These are phyloP conservation scores for Myxozyma geophila DNA, from an alignment of 805 yeast species.

Conservation along the genomic window DNA sequence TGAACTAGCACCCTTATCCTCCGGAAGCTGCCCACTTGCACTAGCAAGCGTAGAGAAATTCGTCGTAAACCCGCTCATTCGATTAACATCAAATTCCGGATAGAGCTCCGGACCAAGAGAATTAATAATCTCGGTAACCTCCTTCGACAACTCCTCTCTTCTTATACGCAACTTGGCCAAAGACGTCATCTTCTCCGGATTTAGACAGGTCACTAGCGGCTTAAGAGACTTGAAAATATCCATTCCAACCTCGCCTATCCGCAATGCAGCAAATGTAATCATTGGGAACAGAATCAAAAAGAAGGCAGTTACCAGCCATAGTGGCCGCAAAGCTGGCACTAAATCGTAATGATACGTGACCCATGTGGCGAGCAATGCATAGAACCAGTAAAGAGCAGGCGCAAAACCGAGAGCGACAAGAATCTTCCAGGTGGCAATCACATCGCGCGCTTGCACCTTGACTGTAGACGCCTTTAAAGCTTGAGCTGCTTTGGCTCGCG, in stretches of 20 bases:
- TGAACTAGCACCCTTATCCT: no score
- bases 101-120: constrained; percentile 80
- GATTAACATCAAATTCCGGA: constrained; percentile 70
- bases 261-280: constrained; percentile 86
- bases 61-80: background rate
- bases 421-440: constrained; percentile 96
- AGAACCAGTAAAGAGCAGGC: constrained; percentile 80
- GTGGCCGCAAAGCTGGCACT: constrained; percentile 38
- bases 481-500: constrained; percentile 69
- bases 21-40: background rate
- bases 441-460: constrained; percentile 89
- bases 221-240: constrained; percentile 82
- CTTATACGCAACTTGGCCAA: constrained; percentile 60
- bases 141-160: constrained; percentile 65
- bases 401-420: constrained; percentile 86
- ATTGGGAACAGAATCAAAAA: constrained; percentile 67
- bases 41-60: background rate
- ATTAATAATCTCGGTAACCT: constrained; percentile 80
- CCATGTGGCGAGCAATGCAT: constrained; percentile 59
- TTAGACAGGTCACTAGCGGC: constrained; percentile 65
- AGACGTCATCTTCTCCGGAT: constrained; percentile 45
- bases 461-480: constrained; percentile 89
- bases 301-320: constrained; percentile 50
- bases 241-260: constrained; percentile 92
- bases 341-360: constrained; percentile 44